These are phyloP conservation scores for Cercospora sp. DNA, from an alignment of 2,329 filamentous ascomycete species.

Conservation along the genomic window DNA sequence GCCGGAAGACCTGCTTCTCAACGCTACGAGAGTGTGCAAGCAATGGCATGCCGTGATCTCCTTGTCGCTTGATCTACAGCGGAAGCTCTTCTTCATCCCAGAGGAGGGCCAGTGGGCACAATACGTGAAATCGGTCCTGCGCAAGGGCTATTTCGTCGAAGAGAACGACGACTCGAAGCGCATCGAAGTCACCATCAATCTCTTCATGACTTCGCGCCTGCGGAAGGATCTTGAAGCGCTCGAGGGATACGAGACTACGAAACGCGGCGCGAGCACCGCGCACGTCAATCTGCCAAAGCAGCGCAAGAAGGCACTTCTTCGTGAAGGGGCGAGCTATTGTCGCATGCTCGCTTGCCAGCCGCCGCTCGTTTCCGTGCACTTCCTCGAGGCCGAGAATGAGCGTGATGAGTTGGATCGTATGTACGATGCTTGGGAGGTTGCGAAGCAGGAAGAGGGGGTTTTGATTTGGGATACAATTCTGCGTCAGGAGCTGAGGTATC, in stretches of 20 bases:
- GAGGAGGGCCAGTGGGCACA: slow-evolving; percentile 1
- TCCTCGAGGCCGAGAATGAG: neutral
- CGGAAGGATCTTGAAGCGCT: neutral
- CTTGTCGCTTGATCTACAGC: slow-evolving; percentile 12
- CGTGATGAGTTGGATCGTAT: neutral
- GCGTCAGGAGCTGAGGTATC: neutral
- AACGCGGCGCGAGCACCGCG: neutral
- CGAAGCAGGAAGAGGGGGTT: neutral
- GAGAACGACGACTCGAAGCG: neutral
- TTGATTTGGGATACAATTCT: slow-evolving; percentile 5
- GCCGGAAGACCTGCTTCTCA: slow-evolving; percentile 19
- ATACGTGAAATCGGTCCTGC: neutral
- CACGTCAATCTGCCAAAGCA: neutral
- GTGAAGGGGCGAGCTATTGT: neutral
- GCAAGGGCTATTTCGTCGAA: neutral
- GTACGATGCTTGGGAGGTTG: neutral
- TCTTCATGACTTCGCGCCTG: neutral
- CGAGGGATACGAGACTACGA: neutral
- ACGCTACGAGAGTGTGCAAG: slow-evolving; percentile 9
- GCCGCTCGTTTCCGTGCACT: neutral
- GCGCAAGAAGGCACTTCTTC: neutral
- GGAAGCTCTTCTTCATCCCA: slow-evolving; percentile 20
- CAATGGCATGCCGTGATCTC: slow-evolving; percentile 10
- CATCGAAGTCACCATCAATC: neutral
- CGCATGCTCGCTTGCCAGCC: slow-evolving; percentile 11